Evolutionary conservation across 441 rosid species (phyloP).

Genomic region (Corymbia citriodora): DNA sequence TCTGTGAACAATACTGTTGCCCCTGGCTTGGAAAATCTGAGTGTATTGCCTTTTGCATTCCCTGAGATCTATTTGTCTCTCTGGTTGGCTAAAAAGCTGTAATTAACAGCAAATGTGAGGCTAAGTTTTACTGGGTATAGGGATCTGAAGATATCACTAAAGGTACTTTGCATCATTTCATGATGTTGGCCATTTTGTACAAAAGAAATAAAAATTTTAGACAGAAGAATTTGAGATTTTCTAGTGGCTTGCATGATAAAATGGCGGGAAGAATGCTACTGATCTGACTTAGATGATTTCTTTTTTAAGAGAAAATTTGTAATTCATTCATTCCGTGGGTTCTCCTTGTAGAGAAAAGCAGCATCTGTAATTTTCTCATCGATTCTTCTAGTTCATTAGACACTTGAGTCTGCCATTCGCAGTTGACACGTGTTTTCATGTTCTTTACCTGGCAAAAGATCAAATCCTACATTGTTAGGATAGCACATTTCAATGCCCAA

Average conservation of each 20-base stretch:
- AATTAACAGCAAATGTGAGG: background rate
- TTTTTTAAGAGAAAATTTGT: background rate
- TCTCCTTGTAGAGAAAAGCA: background rate
- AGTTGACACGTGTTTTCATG: background rate
- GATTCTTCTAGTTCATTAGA: background rate
- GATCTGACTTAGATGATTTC: background rate
- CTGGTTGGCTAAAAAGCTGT: background rate
- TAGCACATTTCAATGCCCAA: background rate
- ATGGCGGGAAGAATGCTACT: background rate
- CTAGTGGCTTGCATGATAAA: background rate
- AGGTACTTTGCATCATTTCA: background rate
- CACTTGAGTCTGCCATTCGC: background rate
- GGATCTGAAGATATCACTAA: background rate
- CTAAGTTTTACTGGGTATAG: background rate
- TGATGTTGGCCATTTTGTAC: background rate
- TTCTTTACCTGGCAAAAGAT: background rate
- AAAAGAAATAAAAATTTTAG: background rate
- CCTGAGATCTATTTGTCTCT: background rate
- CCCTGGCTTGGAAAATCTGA: background rate
- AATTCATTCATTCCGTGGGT: background rate
- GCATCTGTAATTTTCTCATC: background rate
- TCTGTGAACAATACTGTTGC: background rate
- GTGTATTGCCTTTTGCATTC: background rate
- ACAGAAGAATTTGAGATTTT: background rate
- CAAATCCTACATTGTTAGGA: background rate